Base-by-base conservation (phyloP, 2,329 filamentous ascomycete species). In the Aspergillus latus region DNA sequence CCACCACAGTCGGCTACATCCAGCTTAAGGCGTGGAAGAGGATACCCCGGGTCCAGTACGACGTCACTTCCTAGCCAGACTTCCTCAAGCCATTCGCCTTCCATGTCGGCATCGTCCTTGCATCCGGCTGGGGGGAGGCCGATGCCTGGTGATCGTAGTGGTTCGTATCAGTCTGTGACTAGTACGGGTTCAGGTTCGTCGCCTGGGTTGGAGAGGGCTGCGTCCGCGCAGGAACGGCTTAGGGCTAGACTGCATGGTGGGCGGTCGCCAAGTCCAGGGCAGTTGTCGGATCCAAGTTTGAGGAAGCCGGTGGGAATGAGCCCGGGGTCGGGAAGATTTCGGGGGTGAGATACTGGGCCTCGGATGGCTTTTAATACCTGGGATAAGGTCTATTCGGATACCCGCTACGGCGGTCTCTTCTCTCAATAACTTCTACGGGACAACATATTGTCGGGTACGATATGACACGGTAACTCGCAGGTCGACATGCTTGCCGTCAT, bases 211-310 rank as follows among this genome's bases (percentile, higher is more conserved):
- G 61, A 64, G 45, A 52, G 68, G 30, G 61, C 65, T 48, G 34
- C 67, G 71, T 78, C 59, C 71, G 91, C 91, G 49, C 90, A 95
- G 75, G 90, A 96, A 65, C 81, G 90, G 64, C 78, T 97, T 64
- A 90, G 91, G 69, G 90, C 92, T 66, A 80, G 90, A 59, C 76
- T 96, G 45, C 91, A 91, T 81, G 82, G 84, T n/a, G 68, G 69
- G 5, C 60, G 70, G 45, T 71, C 71, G 9, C 68, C 69, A 16
- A 73, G 70, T 55, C 68, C 72, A 8, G 67, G 65, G 58, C 59
- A 62, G 51, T 59, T 51, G n/a, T 49, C 67, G 44, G 70, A 72
- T 61, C 66, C 69, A n/a, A 67, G 60, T 59, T 57, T 62, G 48
- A 59, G 70, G 45, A 73, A 72, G 59, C 71, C 71, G 1, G 65